Evolutionary conservation across 495 filamentous ascomycete genomes (phyloP).

Genomic region (Penicillium nucicola): DNA sequence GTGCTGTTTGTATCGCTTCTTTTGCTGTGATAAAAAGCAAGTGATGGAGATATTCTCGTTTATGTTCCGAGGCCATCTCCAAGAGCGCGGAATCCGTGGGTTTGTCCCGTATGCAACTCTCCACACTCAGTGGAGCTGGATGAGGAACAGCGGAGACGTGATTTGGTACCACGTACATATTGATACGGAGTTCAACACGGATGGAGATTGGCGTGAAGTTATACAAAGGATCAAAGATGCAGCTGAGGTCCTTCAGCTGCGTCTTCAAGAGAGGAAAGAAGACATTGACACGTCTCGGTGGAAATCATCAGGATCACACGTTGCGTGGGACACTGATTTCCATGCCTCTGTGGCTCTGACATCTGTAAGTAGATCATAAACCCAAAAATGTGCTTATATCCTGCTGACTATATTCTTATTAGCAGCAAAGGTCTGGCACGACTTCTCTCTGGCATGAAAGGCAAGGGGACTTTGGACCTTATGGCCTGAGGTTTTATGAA

Average conservation of each 20-base stretch:
- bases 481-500: no score
- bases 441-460: no score
- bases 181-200: conserved; percentile 11
- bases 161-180: conserved; percentile 28
- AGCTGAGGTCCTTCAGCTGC: conserved; percentile 9
- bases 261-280: conserved; percentile 12
- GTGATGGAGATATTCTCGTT: conserved; percentile 23
- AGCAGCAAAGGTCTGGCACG: no score
- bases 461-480: no score
- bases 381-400: no score
- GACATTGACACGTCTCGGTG: conserved; percentile 12
- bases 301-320: neutral
- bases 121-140: conserved; percentile 20
- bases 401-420: no score
- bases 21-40: neutral
- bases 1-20: conserved; percentile 30
- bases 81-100: conserved; percentile 14
- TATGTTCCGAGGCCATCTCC: conserved; percentile 16
- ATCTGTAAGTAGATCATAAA: neutral
- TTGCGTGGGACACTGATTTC: neutral
- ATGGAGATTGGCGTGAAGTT: conserved; percentile 15
- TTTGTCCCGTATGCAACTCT: conserved; percentile 7
- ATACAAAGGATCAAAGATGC: conserved; percentile 16
- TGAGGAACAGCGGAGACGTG: conserved; percentile 7
- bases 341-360: neutral